A percentile compares a stretch with the other conserved stretches of the same genome.
Evolutionary conservation across 78 protist genomes (phyloP).

Genomic region (Chrysochromulina tobinii): DNA sequence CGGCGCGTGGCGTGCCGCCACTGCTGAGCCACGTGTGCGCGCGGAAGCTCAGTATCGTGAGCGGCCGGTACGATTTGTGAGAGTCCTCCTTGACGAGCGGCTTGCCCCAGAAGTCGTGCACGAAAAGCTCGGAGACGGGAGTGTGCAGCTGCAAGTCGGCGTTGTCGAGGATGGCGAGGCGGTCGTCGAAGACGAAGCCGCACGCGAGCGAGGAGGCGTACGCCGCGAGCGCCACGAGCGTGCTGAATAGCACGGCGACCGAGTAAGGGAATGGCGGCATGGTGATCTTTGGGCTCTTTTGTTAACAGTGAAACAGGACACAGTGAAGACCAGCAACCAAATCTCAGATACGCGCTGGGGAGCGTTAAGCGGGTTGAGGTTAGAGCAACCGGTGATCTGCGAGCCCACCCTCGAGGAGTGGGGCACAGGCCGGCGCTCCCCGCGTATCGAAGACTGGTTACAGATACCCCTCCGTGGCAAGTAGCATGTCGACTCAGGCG

Average conservation of each 20-base stretch:
- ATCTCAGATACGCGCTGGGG: too few relatives aligned
- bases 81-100: not conserved
- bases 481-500: too few relatives aligned
- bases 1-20: not conserved
- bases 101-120: constrained; percentile 58
- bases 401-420: too few relatives aligned
- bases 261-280: too few relatives aligned
- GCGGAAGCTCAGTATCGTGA: constrained; percentile 47
- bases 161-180: not conserved
- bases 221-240: not conserved
- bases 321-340: too few relatives aligned
- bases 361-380: too few relatives aligned
- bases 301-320: too few relatives aligned
- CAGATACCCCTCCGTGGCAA: too few relatives aligned
- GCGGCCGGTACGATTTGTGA: constrained; percentile 65
- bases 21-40: constrained; percentile 1
- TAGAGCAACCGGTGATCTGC: too few relatives aligned
- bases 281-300: too few relatives aligned
- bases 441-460: too few relatives aligned
- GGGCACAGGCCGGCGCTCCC: too few relatives aligned
- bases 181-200: constrained; percentile 24
- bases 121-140: not conserved
- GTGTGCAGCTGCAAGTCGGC: not conserved
- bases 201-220: not conserved
- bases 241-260: not conserved